Evolutionary conservation across 2,329 filamentous ascomycete species (phyloP).

Genomic region (Xylariaceae sp.): DNA sequence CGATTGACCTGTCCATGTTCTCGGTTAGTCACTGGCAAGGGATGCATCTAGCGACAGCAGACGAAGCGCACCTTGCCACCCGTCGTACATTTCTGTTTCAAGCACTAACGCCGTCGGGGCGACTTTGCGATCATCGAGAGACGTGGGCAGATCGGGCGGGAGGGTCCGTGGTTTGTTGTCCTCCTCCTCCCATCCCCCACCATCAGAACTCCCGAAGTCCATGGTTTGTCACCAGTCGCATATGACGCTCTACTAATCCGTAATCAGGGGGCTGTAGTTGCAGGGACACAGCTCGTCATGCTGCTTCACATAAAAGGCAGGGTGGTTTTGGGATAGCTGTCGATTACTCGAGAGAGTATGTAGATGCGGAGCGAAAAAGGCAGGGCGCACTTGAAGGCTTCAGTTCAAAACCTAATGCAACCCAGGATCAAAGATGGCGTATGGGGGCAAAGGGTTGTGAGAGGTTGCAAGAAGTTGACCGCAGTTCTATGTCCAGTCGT

Average conservation of each 20-base stretch:
- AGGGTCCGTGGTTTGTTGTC: slow-evolving; percentile 49
- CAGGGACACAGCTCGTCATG: slow-evolving; percentile 21
- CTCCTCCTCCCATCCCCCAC: slow-evolving; percentile 40
- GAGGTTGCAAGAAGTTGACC: not conserved
- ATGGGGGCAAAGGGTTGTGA: not conserved
- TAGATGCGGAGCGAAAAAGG: not conserved
- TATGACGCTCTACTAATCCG: slow-evolving; percentile 15
- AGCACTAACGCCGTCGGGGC: slow-evolving; percentile 60
- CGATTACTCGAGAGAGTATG: not conserved
- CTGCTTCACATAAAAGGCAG: slow-evolving; percentile 16
- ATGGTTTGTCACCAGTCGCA: slow-evolving; percentile 42
- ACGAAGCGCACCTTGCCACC: slow-evolving; percentile 73
- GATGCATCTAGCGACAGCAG: slow-evolving; percentile 13
- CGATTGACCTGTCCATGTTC: slow-evolving; percentile 66
- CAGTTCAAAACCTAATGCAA: not conserved
- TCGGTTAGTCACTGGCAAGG: slow-evolving; percentile 18
- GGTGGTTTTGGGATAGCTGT: not conserved
- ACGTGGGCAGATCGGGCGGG: slow-evolving; percentile 82
- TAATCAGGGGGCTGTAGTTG: slow-evolving; percentile 22
- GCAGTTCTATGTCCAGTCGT: not conserved
- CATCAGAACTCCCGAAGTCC: slow-evolving; percentile 52
- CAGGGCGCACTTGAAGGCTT: not conserved
- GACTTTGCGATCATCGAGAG: slow-evolving; percentile 78
- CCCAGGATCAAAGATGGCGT: not conserved
- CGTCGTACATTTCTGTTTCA: slow-evolving; percentile 98